These are phyloP conservation scores for Macrophomina tecta DNA, from an alignment of 2,329 filamentous ascomycete species.

Conservation along the genomic window DNA sequence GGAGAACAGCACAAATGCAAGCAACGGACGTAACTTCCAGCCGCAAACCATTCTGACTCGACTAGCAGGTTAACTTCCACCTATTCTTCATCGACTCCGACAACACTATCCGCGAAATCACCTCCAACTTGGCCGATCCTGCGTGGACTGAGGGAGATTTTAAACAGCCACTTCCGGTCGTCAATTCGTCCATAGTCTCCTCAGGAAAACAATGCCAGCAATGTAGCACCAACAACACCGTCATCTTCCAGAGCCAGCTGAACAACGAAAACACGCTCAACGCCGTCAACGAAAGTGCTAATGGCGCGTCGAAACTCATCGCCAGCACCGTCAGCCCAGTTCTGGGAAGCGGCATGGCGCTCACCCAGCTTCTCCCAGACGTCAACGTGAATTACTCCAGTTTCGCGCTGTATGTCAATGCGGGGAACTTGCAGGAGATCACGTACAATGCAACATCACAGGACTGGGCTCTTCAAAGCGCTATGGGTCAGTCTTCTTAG, in stretches of 20 bases:
- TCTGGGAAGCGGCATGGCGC: neutral
- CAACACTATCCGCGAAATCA: constrained; percentile 12
- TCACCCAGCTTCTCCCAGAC: neutral
- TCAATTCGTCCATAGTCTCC: neutral
- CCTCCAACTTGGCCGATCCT: neutral
- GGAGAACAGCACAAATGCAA: neutral
- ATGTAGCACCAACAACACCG: neutral
- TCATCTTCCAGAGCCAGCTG: constrained; percentile 1
- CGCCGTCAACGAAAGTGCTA: neutral
- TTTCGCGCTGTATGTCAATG: constrained; percentile 3
- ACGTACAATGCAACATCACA: neutral
- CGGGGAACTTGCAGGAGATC: neutral
- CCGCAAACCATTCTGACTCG: neutral
- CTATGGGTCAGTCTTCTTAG: neutral
- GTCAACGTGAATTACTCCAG: neutral
- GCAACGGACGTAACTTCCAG: neutral
- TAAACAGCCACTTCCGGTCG: neutral
- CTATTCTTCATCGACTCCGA: constrained; percentile 11
- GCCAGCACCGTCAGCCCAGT: neutral
- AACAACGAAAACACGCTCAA: constrained; percentile 14
- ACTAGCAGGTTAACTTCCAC: neutral
- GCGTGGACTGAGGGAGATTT: neutral
- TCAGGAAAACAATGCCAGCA: neutral
- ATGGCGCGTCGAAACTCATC: neutral
- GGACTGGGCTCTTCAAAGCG: neutral